Evolutionary conservation across 805 yeast species (phyloP), one percentile per base, ranked within the genome.

Genomic region (Candida boidinii): DNA sequence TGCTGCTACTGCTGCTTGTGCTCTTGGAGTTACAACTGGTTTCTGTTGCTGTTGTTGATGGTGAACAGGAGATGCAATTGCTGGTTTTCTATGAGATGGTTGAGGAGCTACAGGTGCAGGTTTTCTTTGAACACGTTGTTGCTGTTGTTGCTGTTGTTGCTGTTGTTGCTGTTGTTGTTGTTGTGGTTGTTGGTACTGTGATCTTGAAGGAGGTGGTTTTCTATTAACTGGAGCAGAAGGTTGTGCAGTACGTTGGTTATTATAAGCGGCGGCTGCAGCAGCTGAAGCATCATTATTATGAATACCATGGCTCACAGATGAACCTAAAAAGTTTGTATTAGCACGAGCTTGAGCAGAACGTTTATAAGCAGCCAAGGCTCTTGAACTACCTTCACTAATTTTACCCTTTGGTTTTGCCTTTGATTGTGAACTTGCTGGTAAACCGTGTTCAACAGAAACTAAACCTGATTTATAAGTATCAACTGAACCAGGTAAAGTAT

Each of bases 391-490:
- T 25, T 49, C 43, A 22, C 46, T 39, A 13, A 52, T 44, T 21
- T 49, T 53, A n/a, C 75, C 76, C 52, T 75, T 74, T 20, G 97
- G 97, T 44, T 80, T 75, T 46, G 77, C 75, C 22, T 76, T 79
- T 15, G 87, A 79, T n/a, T 51, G 62, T 10, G 92, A 71, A 37
- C 64, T 71, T 0, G 84, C 77, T 6, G 95, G 87, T 39, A 73
- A 65, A 12, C 98, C 98, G 28, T 70, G 71, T 29, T 76, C 73
- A 13, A 86, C 95, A 26, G 74, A 76, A 17, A 92, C 88, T 0
- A 84, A 75, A 41, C 94, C 83, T 4, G 96, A 85, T 61, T 92
- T 92, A 64, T 92, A 92, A 9, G 61, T 38, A 54, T 92, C 97
- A 27, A 82, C 67, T 42, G 71, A 53, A 9, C 46, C 48, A 9